These are phyloP conservation scores for Trichoderma reesei DNA, from an alignment of 495 filamentous ascomycete species.

Conservation along the genomic window DNA sequence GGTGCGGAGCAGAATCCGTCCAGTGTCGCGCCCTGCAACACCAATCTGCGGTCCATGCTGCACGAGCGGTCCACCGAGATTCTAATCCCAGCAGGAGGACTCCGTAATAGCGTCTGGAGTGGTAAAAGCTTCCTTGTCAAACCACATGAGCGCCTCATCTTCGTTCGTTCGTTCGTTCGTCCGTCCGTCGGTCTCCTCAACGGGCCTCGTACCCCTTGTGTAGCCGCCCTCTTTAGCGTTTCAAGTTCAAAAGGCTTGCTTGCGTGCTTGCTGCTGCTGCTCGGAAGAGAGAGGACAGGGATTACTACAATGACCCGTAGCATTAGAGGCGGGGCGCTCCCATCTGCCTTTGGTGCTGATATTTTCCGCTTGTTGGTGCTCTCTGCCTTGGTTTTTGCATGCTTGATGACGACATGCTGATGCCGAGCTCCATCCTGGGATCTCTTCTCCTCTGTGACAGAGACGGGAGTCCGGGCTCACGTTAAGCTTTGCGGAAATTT, in stretches of 20 bases:
- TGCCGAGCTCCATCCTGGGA: neutral
- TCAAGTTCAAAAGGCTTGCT: neutral
- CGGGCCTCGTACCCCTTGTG: neutral
- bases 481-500: too few relatives aligned
- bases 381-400: neutral
- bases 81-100: neutral
- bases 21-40: too few relatives aligned
- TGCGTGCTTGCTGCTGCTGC: too few relatives aligned
- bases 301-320: too few relatives aligned
- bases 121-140: neutral
- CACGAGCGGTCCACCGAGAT: neutral
- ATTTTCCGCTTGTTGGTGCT: too few relatives aligned
- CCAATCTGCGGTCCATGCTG: neutral
- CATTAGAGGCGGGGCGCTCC: neutral
- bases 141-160: neutral
- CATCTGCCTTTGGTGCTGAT: too few relatives aligned
- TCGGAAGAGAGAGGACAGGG: too few relatives aligned
- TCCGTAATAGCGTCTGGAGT: neutral
- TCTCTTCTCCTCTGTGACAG: neutral
- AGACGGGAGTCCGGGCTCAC: neutral
- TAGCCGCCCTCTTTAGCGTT: neutral
- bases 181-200: too few relatives aligned
- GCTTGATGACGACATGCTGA: slow-evolving; percentile 7
- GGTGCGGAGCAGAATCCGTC: too few relatives aligned
- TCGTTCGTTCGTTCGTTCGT: too few relatives aligned